phyloP scores from a whole-genome alignment of 345 rosid genomes.

The Rhizophora apiculata region DNA sequence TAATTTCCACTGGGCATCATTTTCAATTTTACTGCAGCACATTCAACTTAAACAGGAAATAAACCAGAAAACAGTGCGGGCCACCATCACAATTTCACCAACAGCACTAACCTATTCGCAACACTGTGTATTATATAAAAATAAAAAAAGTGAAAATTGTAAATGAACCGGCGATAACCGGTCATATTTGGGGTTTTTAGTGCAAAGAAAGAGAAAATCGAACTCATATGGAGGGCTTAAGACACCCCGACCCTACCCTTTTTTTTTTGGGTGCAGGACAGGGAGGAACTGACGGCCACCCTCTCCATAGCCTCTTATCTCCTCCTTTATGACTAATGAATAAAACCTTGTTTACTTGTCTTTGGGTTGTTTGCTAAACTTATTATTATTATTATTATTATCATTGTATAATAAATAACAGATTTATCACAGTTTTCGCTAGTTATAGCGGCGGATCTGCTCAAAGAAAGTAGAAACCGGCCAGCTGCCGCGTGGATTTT shows the following conservation, averaged over 20 bases:
- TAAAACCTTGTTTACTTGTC: not conserved
- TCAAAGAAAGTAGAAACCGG: not conserved
- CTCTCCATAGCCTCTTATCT: slow-evolving; percentile 53
- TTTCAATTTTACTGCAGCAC: slow-evolving; percentile 20
- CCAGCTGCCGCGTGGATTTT: slow-evolving; percentile 34
- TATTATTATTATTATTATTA: no score
- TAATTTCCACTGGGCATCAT: not conserved
- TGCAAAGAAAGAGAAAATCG: slow-evolving; percentile 11
- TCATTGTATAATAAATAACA: not conserved
- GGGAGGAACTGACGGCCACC: slow-evolving; percentile 67
- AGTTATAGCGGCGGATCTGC: slow-evolving; percentile 28
- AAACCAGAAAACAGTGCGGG: slow-evolving; percentile 3
- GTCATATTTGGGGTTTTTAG: not conserved
- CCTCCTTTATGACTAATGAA: slow-evolving; percentile 26
- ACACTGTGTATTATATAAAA: not conserved
- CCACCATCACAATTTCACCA: not conserved
- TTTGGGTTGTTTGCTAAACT: not conserved
- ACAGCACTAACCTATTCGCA: not conserved
- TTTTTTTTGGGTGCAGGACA: slow-evolving; percentile 30
- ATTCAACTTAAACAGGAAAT: not conserved
- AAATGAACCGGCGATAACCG: not conserved
- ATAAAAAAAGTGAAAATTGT: not conserved
- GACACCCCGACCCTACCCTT: slow-evolving; percentile 17
- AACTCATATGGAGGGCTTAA: slow-evolving; percentile 30
- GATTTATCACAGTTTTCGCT: not conserved